Percentiles rank a stretch among this genome's conserved stretches.
Evolutionary conservation across 192 early-diverging fungal species (phyloP).

Genomic region (Backusella tarrabulga): DNA sequence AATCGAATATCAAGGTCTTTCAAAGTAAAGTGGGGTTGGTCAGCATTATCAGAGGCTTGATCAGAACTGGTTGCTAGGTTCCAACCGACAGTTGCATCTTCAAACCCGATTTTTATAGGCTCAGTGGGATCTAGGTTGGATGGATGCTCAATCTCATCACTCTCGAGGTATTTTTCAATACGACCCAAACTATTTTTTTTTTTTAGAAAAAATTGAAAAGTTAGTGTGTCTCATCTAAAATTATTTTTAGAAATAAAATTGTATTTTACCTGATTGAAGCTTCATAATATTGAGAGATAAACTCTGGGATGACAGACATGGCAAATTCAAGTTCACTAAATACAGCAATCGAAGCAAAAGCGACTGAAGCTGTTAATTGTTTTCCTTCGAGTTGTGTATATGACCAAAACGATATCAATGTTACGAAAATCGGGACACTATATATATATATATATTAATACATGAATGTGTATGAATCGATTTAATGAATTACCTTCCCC

Average conservation of each 20-base stretch:
- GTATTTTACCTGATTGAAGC: slow-evolving; percentile 58
- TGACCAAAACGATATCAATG: slow-evolving; percentile 24
- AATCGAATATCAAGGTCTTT: background rate
- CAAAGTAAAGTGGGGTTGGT: background rate
- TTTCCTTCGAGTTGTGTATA: slow-evolving; percentile 30
- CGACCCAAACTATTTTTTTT: slow-evolving; percentile 35
- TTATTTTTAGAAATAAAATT: background rate
- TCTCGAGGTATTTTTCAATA: slow-evolving; percentile 42
- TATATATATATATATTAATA: background rate
- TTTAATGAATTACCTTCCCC: slow-evolving; percentile 27
- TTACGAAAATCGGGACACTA: slow-evolving; percentile 27
- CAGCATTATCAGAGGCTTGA: background rate
- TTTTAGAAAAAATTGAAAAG: background rate
- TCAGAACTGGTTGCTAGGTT: background rate
- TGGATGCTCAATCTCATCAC: slow-evolving; percentile 38
- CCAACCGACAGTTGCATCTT: slow-evolving; percentile 56
- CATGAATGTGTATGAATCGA: background rate
- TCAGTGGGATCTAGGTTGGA: background rate
- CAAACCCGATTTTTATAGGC: slow-evolving; percentile 37
- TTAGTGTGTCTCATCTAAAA: too few relatives aligned
- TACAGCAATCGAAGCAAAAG: slow-evolving; percentile 83
- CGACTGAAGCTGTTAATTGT: slow-evolving; percentile 60
- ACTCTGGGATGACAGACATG: slow-evolving; percentile 72
- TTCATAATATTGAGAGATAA: slow-evolving; percentile 67
- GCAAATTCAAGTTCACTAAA: slow-evolving; percentile 90